Conservation (phyloP, 306 rosid genomes). For the Quercus parvula region DNA sequence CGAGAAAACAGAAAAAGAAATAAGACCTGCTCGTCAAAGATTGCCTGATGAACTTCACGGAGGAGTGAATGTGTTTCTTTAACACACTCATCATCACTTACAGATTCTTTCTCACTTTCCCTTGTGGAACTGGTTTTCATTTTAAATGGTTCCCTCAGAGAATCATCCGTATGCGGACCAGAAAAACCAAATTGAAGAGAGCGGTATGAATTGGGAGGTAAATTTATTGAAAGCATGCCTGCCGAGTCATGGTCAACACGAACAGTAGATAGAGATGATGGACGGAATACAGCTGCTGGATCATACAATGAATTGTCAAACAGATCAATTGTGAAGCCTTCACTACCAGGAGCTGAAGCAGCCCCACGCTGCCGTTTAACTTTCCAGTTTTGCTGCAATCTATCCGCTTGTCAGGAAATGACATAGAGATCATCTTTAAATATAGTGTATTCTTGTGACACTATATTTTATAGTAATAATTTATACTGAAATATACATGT, state of each 20-base stretch:
- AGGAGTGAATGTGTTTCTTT: constrained; percentile 75
- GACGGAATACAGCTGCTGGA: constrained; percentile 54
- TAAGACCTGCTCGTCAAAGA: constrained; percentile 68
- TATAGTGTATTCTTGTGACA: neutral
- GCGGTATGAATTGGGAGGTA: constrained; percentile 61
- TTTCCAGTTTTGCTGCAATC: constrained; percentile 99
- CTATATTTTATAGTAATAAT: neutral
- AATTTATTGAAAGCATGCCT: constrained; percentile 83
- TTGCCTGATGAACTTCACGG: constrained; percentile 77
- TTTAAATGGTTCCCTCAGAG: constrained; percentile 34
- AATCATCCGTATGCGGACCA: constrained; percentile 36
- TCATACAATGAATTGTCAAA: constrained; percentile 74
- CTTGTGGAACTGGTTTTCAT: constrained; percentile 29
- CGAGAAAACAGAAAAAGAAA: constrained; percentile 2
- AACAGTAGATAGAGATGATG: constrained; percentile 60
- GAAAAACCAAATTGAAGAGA: constrained; percentile 75
- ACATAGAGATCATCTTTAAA: constrained; percentile 7
- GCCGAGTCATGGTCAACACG: constrained; percentile 79
- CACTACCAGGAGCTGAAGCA: constrained; percentile 77
- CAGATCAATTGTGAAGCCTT: constrained; percentile 91
- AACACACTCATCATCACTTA: constrained; percentile 58
- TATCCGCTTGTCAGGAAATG: constrained; percentile 43
- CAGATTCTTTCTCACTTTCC: constrained; percentile 51
- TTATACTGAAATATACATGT: too few species aligned
- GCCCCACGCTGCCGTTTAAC: constrained; percentile 85